Base-by-base conservation (phyloP, 768 basidiomycete species). In the Mrakia frigida region DNA sequence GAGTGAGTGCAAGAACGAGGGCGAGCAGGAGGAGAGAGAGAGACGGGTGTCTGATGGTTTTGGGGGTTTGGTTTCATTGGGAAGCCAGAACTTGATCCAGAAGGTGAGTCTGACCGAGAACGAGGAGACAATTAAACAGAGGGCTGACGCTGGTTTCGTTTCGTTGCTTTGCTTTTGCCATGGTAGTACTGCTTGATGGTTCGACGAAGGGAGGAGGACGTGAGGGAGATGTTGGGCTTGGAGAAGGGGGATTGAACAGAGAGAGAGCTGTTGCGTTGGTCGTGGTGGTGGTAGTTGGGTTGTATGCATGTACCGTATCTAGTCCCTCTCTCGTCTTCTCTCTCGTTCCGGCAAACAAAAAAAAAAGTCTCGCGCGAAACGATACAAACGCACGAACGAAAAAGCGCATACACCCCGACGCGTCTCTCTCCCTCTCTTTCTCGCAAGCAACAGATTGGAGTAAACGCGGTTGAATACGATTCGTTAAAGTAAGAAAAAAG, bases 211-310 rank as follows among this genome's bases (percentile, higher is more conserved):
- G 70, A 50, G 46, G 41, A 50, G 11, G 70, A 71, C 70, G 70
- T 71, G 18, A 25, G 52, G 46, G 70, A 50, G 16, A 28, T 52
- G 25, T 25, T 71, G 1, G 70, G 70, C 3, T 23, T 71, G 28
- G 43, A 50, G 46, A 71, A 71, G 70, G 70, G 52, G 5, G 70
- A 71, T 35, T 71, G 68, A n/a, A n/a, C n/a, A n/a, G n/a, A n/a
- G n/a, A n/a, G n/a, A 70, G 43, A 43, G 43, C 43, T 43, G 43
- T 14, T 43, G 6, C 16, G 43, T 4, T 11, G 10, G 5, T 43
- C 10, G 5, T 2, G 43, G 43, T 43, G 43, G 43, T 6, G 43
- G 43, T 43, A 2, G 43, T 1, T 9, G 43, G 43, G 43, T 43
- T 9, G 43, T 6, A 6, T 43, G 5, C 43, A 43, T 43, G 43